Base-by-base conservation (phyloP, 768 basidiomycete genomes). In the Boletus pseudo-olivaceus region DNA sequence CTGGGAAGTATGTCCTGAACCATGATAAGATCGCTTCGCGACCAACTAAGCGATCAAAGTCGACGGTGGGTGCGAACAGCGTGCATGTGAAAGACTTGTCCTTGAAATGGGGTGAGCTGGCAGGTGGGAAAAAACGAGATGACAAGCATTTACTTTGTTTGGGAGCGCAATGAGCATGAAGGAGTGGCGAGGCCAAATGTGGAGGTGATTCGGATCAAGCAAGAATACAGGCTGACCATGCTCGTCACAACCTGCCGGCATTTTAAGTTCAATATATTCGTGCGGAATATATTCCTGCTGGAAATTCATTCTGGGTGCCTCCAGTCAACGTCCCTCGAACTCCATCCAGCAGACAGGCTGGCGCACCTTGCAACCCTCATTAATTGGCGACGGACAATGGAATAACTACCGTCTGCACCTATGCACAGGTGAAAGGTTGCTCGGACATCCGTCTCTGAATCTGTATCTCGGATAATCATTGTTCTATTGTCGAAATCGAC, bases 121-220 rank as follows among this genome's bases (percentile, higher is more conserved):
- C 51, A 59, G 54, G 56, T 55, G 63, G 67, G 70, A 65, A 66
- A 69, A 49, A 51, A 50, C 42, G 60, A 56, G 58, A 64, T 11
- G 40, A 62, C 53, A 44, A 29, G 41, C 39, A 64, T 64, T 74
- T 75, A 96, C 96, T 81, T 90, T 87, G 78, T 99, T 99, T 61
- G 96, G 94, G 53, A 99, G 84, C 20, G 93, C 96, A 66, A 99
- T 98, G 65, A 99, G 83, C 96, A 99, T 99, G 80, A 98, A 98
- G 44, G 93, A 92, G 72, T 94, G 91, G 68, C 96, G 88, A 60
- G 96, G 97, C 96, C 96, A 99, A 65, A 99, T 98, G 76, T 99
- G 96, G 62, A 99, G 85, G 73, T 98, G 90, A 72, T 90, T 88
- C 64, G 91, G 90, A 79, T 95, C 93, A 72, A 99, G 86, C 54